Evolutionary conservation across 2,329 filamentous ascomycete genomes (phyloP), one percentile per base, ranked within the genome.

Genomic region (Aphanocladium album): DNA sequence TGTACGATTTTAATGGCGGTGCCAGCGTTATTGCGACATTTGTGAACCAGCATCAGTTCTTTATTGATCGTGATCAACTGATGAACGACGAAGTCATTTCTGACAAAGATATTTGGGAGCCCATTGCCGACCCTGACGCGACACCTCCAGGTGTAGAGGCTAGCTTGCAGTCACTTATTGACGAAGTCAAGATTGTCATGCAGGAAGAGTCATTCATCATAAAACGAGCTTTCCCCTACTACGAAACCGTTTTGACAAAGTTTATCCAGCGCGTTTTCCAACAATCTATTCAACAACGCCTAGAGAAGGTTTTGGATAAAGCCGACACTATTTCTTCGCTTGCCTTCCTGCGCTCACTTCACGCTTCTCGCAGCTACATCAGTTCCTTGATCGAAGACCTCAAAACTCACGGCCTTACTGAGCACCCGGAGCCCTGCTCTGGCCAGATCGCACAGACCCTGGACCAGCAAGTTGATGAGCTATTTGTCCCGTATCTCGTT

Each of bases 31-130:
- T 97, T 74, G 93, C 91, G 16, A 82, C 93, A 12, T 99, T 98
- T 73, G 93, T 99, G 70, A 99, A 99, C 71, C 95, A 99, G 73
- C 96, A 99, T 76, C 92, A 96, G 70, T 99, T 99, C 81, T 99
- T 99, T 77, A 97, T 99, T 70, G 95, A 98, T 71, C 84, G 93
- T 27, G 95, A 92, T 66, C 93, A 98, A 73, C 80, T 99, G 61
- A 88, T 96, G 54, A 89, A 89, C 0, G 93, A 96, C 68, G 93
- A 96, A 72, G 85, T 96, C 17, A 83, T 83, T 2, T 83, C 85
- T 14, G 90, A 95, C 67, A 83, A 82, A 61, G 85, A 91, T 63
- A 88, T 86, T 2, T 97, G 93, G 93, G 93, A 98, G 61, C 88
- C 89, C 66, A 81, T 99, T 57, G 93, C 96, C 51, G 95, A 99